phyloP scores from a whole-genome alignment of 2,329 filamentous ascomycete species.

The Scedosporium dehoogii region DNA sequence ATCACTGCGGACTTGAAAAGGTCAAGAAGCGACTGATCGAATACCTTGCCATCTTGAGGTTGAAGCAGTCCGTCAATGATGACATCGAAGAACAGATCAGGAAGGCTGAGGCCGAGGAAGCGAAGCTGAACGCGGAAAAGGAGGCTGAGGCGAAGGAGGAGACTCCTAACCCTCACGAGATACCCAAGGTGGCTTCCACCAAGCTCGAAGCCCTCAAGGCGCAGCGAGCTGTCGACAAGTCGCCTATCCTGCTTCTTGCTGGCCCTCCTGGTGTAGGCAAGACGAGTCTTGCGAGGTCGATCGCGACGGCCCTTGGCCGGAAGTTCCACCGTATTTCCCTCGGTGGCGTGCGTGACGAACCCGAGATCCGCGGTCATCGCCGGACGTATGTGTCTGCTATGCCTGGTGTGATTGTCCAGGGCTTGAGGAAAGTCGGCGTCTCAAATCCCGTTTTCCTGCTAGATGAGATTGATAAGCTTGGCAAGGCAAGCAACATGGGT shows the following conservation, averaged over 20 bases:
- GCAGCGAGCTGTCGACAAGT: conserved; percentile 86
- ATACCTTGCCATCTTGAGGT: conserved; percentile 88
- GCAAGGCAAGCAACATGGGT: conserved; percentile 81
- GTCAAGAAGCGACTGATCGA: conserved; percentile 95
- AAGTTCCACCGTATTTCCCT: conserved; percentile 97
- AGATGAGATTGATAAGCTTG: conserved; percentile 97
- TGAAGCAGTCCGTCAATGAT: conserved; percentile 86
- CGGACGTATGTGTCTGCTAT: conserved; percentile 98
- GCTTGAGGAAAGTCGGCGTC: conserved; percentile 89
- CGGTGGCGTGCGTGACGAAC: conserved; percentile 90
- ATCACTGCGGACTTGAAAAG: conserved; percentile 93
- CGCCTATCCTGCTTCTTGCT: conserved; percentile 85
- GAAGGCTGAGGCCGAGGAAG: conserved; percentile 48
- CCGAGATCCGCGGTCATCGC: conserved; percentile 89
- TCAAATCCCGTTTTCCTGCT: conserved; percentile 91
- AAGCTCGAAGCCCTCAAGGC: conserved; percentile 69
- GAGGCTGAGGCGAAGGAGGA: conserved; percentile 29
- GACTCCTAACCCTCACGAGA: conserved; percentile 22
- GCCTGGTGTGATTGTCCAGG: conserved; percentile 90
- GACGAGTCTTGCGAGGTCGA: conserved; percentile 86
- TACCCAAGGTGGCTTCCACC: conserved; percentile 22
- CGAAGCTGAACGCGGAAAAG: conserved; percentile 20
- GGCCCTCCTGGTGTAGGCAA: conserved; percentile 94
- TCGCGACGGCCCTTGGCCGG: conserved; percentile 81
- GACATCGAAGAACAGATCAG: conserved; percentile 72